These are phyloP conservation scores for Saccharomyces hybrid DNA, from an alignment of 1,139 yeast species.

Conservation along the genomic window DNA sequence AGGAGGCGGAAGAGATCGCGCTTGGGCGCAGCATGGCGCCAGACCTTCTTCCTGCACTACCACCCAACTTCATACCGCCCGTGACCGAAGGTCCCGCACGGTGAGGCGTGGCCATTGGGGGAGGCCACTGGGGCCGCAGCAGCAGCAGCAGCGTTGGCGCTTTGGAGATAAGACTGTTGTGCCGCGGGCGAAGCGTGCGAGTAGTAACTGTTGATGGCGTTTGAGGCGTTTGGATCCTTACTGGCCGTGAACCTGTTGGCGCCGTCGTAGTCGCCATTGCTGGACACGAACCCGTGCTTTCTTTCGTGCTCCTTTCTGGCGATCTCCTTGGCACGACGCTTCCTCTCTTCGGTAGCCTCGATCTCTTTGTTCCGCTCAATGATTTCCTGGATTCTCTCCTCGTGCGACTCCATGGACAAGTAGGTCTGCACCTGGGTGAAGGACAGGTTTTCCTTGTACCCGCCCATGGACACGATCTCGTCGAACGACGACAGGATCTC, in stretches of 20 bases:
- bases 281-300: constrained; percentile 35
- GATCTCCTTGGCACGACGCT: constrained; percentile 90
- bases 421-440: constrained; percentile 79
- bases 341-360: constrained; percentile 95
- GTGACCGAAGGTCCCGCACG: constrained; percentile 12
- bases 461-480: constrained; percentile 87
- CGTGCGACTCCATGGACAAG: constrained; percentile 96
- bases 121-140: constrained; percentile 1
- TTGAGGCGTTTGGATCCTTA: constrained; percentile 29
- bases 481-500: constrained; percentile 89
- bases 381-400: constrained; percentile 95
- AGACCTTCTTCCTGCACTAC: constrained; percentile 17
- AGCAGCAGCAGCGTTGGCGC: neutral
- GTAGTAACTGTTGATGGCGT: constrained; percentile 33
- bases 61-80: constrained; percentile 23
- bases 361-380: constrained; percentile 94
- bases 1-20: constrained; percentile 18
- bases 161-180: constrained; percentile 31
- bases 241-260: constrained; percentile 20
- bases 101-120: neutral
- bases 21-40: constrained; percentile 24
- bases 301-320: constrained; percentile 79
- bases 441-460: constrained; percentile 76
- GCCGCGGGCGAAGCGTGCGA: constrained; percentile 34
- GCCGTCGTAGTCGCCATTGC: constrained; percentile 16